Percentiles rank a stretch among this genome's conserved stretches.
These are phyloP conservation scores for Populus nigra DNA, from an alignment of 345 rosid species.

Conservation along the genomic window DNA sequence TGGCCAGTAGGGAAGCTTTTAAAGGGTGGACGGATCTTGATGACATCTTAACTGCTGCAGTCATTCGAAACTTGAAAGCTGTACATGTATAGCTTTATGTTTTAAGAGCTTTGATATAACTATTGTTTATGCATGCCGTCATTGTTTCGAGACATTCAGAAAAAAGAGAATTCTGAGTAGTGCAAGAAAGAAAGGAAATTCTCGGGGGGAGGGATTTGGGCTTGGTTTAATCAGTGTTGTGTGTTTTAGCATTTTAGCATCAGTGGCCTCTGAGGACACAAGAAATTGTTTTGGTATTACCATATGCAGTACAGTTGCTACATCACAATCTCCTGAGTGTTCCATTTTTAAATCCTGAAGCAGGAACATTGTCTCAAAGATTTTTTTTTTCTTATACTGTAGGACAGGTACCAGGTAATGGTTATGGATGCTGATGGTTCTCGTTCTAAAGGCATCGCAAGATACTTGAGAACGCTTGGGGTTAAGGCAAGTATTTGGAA, in stretches of 20 bases:
- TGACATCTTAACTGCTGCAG: conserved; percentile 57
- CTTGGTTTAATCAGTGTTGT: conserved; percentile 2
- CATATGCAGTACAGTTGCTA: background rate
- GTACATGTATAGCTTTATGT: conserved; percentile 53
- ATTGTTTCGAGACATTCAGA: conserved; percentile 13
- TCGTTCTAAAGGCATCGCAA: conserved; percentile 80
- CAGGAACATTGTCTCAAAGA: conserved; percentile 32
- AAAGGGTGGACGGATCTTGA: conserved; percentile 74
- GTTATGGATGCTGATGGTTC: conserved; percentile 93
- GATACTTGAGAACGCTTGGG: conserved; percentile 87
- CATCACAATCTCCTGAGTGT: background rate
- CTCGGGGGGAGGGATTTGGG: background rate
- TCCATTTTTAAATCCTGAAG: background rate
- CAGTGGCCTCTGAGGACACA: background rate
- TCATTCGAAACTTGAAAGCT: conserved; percentile 77
- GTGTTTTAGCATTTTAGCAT: background rate
- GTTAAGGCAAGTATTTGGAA: conserved; percentile 49
- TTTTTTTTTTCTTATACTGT: conserved; percentile 41
- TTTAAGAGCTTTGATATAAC: background rate
- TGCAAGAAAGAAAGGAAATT: background rate
- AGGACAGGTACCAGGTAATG: conserved; percentile 96
- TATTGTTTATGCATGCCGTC: conserved; percentile 2
- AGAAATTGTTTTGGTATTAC: background rate
- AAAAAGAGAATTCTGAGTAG: background rate
- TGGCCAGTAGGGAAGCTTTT: too few species aligned